A percentile compares a stretch with the other conserved stretches of the same genome.
phyloP scores from a whole-genome alignment of 495 filamentous ascomycete species.

The Cenococcum geophilum region DNA sequence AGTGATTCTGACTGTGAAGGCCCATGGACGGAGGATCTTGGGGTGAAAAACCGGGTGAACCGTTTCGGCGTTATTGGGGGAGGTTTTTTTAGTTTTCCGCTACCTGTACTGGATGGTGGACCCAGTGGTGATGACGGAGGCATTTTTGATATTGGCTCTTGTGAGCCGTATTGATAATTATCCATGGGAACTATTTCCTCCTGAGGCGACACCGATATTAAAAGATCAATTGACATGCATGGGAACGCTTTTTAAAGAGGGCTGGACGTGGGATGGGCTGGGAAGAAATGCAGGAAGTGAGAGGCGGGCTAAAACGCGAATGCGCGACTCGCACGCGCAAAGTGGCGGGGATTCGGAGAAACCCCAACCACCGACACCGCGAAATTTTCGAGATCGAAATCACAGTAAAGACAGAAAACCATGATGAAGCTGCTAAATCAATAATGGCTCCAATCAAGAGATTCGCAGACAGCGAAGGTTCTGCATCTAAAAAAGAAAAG shows the following conservation, averaged over 20 bases:
- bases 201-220: neutral
- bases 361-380: conserved; percentile 23
- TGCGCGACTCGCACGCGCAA: conserved; percentile 3
- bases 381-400: conserved; percentile 20
- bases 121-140: conserved; percentile 26
- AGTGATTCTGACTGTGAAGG: conserved; percentile 45
- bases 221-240: neutral
- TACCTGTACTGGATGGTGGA: conserved; percentile 16
- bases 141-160: conserved; percentile 23
- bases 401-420: neutral
- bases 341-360: conserved; percentile 21
- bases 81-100: conserved; percentile 36
- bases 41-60: conserved; percentile 81
- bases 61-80: conserved; percentile 44
- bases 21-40: conserved; percentile 44
- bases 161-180: neutral
- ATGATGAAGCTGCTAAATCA: neutral
- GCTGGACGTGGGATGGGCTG: neutral
- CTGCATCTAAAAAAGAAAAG: conserved; percentile 11
- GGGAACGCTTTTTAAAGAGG: neutral
- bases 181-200: neutral
- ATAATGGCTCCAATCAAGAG: conserved; percentile 25
- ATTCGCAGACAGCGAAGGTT: conserved; percentile 15
- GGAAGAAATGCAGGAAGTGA: conserved; percentile 12
- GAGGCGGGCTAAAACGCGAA: conserved; percentile 4